Conservation (phyloP, 176 grass and related monocot genomes). For the Musa beccarii region DNA sequence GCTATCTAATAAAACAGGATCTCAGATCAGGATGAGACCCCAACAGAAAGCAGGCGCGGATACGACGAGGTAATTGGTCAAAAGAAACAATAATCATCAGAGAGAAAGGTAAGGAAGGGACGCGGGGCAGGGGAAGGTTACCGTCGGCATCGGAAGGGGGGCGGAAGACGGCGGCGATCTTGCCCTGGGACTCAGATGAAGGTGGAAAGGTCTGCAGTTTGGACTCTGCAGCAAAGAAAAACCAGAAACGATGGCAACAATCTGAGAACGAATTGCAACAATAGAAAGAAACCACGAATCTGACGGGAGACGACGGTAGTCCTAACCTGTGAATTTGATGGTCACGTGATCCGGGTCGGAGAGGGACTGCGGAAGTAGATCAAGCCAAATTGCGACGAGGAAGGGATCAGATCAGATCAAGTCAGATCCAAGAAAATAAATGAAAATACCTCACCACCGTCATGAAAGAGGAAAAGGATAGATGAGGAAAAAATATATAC, state of each 20-base stretch:
- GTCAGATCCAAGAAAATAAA: slow-evolving; percentile 5
- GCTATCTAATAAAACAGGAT: slow-evolving; percentile 36
- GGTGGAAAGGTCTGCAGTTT: slow-evolving; percentile 92
- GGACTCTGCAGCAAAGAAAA: slow-evolving; percentile 38
- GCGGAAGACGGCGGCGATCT: slow-evolving; percentile 81
- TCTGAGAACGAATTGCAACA: not conserved
- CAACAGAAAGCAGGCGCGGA: slow-evolving; percentile 6
- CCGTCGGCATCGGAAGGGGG: slow-evolving; percentile 90
- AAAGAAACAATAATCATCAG: not conserved
- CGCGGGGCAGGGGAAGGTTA: slow-evolving; percentile 36
- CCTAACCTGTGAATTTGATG: slow-evolving; percentile 57
- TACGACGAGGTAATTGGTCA: not conserved
- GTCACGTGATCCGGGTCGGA: slow-evolving; percentile 54
- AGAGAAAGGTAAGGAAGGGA: not conserved
- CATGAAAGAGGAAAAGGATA: not conserved
- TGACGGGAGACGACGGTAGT: not conserved
- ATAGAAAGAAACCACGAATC: slow-evolving; percentile 1
- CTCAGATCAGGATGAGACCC: slow-evolving; percentile 23
- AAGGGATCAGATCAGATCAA: not conserved
- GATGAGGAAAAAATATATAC: not conserved
- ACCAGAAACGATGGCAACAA: not conserved
- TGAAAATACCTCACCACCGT: not conserved
- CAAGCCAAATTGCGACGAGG: not conserved
- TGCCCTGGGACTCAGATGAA: slow-evolving; percentile 56
- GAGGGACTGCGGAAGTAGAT: slow-evolving; percentile 34